These are phyloP conservation scores for Populus ilicifolia DNA, from an alignment of 345 rosid genomes.

Conservation along the genomic window DNA sequence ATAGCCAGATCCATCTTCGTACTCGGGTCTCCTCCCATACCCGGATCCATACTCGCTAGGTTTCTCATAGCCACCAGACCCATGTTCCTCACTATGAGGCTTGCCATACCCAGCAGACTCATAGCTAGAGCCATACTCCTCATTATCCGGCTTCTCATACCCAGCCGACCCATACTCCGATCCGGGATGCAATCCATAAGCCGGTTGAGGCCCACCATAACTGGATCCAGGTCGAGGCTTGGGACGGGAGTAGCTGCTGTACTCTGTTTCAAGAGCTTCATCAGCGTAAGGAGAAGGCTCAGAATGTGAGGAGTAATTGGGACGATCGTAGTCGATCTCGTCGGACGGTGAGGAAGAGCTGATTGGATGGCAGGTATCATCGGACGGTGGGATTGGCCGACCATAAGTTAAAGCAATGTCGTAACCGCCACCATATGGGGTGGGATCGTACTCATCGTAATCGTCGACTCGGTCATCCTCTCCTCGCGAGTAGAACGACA, in stretches of 20 bases:
- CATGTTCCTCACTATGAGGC: slow-evolving; percentile 23
- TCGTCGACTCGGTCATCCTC: slow-evolving; percentile 54
- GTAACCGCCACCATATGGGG: slow-evolving; percentile 92
- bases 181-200: slow-evolving; percentile 9
- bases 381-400: slow-evolving; percentile 67
- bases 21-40: slow-evolving; percentile 16
- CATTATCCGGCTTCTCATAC: slow-evolving; percentile 9
- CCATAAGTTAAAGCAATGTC: slow-evolving; percentile 66
- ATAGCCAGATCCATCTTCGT: background rate
- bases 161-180: slow-evolving; percentile 20
- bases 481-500: no score
- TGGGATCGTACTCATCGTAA: slow-evolving; percentile 83
- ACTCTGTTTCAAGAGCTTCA: slow-evolving; percentile 57
- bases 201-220: slow-evolving; percentile 13
- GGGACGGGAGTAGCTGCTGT: slow-evolving; percentile 74
- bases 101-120: slow-evolving; percentile 8
- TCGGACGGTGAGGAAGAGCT: slow-evolving; percentile 31
- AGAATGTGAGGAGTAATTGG: slow-evolving; percentile 52
- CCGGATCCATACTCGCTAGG: slow-evolving; percentile 31
- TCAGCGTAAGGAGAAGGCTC: slow-evolving; percentile 75
- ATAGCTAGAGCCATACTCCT: slow-evolving; percentile 36
- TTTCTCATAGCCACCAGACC: slow-evolving; percentile 32
- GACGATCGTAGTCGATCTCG: slow-evolving; percentile 62
- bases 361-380: slow-evolving; percentile 60
- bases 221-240: slow-evolving; percentile 63